Conservation (phyloP, 371 early-diverging fungal species). For the Paraphysoderma sedebokerense region DNA sequence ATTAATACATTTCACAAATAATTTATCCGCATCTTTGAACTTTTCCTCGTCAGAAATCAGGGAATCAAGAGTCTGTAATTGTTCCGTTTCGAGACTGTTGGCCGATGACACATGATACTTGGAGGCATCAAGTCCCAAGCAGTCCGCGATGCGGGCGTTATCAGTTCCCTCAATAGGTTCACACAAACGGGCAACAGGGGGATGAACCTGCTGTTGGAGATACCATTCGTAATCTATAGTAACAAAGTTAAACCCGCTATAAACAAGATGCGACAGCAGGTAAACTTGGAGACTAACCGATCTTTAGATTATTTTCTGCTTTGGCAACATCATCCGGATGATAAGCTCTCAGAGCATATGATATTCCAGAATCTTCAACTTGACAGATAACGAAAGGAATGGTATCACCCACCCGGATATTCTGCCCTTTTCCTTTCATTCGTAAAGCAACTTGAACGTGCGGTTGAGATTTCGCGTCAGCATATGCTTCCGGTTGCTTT, state of each 20-base stretch:
- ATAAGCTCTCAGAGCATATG: constrained; percentile 60
- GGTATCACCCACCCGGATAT: constrained; percentile 75
- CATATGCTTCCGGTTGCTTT: constrained; percentile 85
- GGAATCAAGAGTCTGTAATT: constrained; percentile 56
- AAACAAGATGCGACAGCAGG: not conserved
- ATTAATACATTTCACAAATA: constrained; percentile 36
- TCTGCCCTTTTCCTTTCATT: constrained; percentile 51
- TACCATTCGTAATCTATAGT: constrained; percentile 88
- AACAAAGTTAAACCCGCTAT: not conserved
- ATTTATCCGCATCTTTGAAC: constrained; percentile 47
- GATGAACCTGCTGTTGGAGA: constrained; percentile 86
- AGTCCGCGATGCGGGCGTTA: constrained; percentile 56
- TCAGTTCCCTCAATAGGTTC: constrained; percentile 81
- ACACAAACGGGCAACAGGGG: constrained; percentile 81
- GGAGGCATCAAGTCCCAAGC: constrained; percentile 65
- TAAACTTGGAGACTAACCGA: constrained; percentile 23
- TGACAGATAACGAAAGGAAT: constrained; percentile 92
- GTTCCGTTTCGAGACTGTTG: constrained; percentile 9
- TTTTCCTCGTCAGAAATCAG: constrained; percentile 69
- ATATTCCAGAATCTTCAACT: constrained; percentile 16
- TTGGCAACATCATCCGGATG: constrained; percentile 76
- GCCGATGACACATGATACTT: constrained; percentile 29
- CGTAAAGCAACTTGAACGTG: constrained; percentile 93
- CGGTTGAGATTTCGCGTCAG: constrained; percentile 76
- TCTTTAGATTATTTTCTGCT: constrained; percentile 23